These are phyloP conservation scores for Sugiyamaella smithiae DNA, from an alignment of 805 yeast species.

Conservation along the genomic window DNA sequence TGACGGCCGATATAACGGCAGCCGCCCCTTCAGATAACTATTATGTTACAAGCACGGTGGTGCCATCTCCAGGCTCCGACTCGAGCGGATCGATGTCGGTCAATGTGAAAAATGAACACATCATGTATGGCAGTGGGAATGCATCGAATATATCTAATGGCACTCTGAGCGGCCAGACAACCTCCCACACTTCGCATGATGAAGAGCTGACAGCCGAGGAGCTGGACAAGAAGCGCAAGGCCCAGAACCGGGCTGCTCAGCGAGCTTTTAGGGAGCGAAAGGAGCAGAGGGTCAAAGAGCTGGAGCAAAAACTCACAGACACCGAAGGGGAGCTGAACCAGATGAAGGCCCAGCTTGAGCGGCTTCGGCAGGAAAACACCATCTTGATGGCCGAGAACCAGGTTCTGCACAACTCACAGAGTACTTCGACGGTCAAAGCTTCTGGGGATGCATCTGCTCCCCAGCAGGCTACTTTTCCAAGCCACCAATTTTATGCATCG, in stretches of 20 bases:
- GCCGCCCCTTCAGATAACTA: background rate
- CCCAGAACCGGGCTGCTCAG: conserved; percentile 85
- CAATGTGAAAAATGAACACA: background rate
- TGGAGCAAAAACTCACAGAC: conserved; percentile 54
- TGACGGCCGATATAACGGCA: background rate
- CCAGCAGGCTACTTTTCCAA: conserved; percentile 22
- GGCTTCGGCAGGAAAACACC: conserved; percentile 51
- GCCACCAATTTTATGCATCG: conserved; percentile 18
- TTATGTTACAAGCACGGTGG: background rate
- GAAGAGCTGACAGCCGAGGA: conserved; percentile 36
- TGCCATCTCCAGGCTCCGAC: conserved; percentile 10
- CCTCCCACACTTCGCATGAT: conserved; percentile 12
- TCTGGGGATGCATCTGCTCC: conserved; percentile 6
- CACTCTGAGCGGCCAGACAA: too few relatives aligned
- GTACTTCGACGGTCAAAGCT: conserved; percentile 7
- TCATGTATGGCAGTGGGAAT: background rate
- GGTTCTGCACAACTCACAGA: conserved; percentile 41
- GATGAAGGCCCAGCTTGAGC: conserved; percentile 49
- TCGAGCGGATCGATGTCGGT: conserved; percentile 1
- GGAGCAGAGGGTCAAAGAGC: conserved; percentile 66
- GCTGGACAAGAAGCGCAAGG: conserved; percentile 57
- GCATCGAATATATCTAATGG: too few relatives aligned
- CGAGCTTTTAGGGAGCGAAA: conserved; percentile 82
- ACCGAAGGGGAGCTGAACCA: conserved; percentile 55
- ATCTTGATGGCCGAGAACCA: conserved; percentile 63